A percentile compares a stretch with the other conserved stretches of the same genome.
Conservation (phyloP, 2,329 filamentous ascomycete species). For the Monosporascus sp. region DNA sequence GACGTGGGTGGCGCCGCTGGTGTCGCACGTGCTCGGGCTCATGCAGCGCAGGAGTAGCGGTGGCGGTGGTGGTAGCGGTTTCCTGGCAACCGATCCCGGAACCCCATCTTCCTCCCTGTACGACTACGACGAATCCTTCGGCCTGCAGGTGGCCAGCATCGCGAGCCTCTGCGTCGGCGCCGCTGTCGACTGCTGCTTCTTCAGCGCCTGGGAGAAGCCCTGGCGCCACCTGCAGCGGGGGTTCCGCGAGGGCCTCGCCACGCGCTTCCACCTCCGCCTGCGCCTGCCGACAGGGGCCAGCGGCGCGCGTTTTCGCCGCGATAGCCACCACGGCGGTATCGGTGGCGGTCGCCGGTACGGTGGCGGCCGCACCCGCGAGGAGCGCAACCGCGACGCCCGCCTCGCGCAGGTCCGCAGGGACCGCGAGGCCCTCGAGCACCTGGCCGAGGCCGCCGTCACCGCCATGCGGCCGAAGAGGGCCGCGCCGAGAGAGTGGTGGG, state of each 20-base stretch:
- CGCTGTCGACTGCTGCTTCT: slow-evolving; percentile 61
- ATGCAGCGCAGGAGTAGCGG: slow-evolving; percentile 20
- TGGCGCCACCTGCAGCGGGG: slow-evolving; percentile 51
- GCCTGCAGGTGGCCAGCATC: slow-evolving; percentile 48
- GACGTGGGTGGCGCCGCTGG: slow-evolving; percentile 68
- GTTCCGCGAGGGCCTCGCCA: slow-evolving; percentile 25
- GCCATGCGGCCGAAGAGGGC: slow-evolving; percentile 8
- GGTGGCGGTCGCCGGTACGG: slow-evolving; percentile 1
- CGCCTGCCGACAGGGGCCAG: slow-evolving; percentile 3
- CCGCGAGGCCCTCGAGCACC: slow-evolving; percentile 33
- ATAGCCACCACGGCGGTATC: not conserved
- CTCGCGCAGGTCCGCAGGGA: slow-evolving; percentile 43
- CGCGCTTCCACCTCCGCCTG: slow-evolving; percentile 12
- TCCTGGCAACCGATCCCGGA: not conserved
- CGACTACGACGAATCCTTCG: slow-evolving; percentile 41
- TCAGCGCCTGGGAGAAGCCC: slow-evolving; percentile 64
- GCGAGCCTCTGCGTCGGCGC: slow-evolving; percentile 61
- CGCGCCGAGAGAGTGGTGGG: slow-evolving; percentile 34
- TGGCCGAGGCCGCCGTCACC: slow-evolving; percentile 10
- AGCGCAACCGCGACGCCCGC: slow-evolving; percentile 45
- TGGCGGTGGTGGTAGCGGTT: slow-evolving; percentile 4
- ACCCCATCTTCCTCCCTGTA: slow-evolving; percentile 2
- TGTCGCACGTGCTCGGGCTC: slow-evolving; percentile 57
- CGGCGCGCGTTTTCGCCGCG: not conserved
- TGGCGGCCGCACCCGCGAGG: slow-evolving; percentile 43